Percentiles rank a stretch among this genome's conserved stretches.
These are phyloP conservation scores for Alternaria triticimaculans DNA, from an alignment of 2,329 filamentous ascomycete species.

Conservation along the genomic window DNA sequence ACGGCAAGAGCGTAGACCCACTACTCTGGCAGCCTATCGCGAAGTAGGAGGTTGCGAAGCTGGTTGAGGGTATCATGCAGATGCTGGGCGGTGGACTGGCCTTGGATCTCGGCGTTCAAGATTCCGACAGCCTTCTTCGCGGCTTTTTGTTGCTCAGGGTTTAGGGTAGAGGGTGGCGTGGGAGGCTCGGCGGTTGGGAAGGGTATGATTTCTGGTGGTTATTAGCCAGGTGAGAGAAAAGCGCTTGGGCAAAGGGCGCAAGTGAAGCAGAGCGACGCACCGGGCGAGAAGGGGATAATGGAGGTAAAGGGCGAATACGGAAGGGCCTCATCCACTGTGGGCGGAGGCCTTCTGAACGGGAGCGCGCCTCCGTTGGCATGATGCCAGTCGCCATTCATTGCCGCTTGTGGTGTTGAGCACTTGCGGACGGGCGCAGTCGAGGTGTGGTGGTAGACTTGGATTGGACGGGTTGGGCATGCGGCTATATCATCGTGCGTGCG, in stretches of 20 bases:
- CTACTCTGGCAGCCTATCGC: constrained; percentile 74
- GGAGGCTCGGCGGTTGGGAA: constrained; percentile 53
- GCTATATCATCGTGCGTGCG: constrained; percentile 18
- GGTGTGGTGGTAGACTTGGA: constrained; percentile 1
- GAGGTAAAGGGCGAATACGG: constrained; percentile 85
- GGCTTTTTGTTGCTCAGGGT: constrained; percentile 55
- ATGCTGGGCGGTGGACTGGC: constrained; percentile 66
- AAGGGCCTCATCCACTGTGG: constrained; percentile 73
- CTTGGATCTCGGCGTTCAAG: constrained; percentile 73
- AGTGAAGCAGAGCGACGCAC: constrained; percentile 56
- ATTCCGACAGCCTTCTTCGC: constrained; percentile 65
- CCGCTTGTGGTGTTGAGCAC: constrained; percentile 10
- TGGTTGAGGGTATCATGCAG: constrained; percentile 76
- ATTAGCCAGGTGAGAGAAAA: constrained; percentile 34
- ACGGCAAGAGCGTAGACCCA: constrained; percentile 48
- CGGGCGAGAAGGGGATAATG: constrained; percentile 77
- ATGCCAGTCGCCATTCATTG: constrained; percentile 44
- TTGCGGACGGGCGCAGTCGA: constrained; percentile 1
- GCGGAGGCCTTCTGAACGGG: constrained; percentile 49
- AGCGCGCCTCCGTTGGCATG: constrained; percentile 43
- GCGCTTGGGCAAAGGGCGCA: constrained; percentile 5
- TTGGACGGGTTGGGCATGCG: not conserved
- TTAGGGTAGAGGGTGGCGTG: constrained; percentile 46
- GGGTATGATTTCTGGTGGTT: constrained; percentile 53
- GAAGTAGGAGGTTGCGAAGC: constrained; percentile 75